Evolutionary conservation across 129 eudicot species (phyloP).

Genomic region (Flaveria bidentis): DNA sequence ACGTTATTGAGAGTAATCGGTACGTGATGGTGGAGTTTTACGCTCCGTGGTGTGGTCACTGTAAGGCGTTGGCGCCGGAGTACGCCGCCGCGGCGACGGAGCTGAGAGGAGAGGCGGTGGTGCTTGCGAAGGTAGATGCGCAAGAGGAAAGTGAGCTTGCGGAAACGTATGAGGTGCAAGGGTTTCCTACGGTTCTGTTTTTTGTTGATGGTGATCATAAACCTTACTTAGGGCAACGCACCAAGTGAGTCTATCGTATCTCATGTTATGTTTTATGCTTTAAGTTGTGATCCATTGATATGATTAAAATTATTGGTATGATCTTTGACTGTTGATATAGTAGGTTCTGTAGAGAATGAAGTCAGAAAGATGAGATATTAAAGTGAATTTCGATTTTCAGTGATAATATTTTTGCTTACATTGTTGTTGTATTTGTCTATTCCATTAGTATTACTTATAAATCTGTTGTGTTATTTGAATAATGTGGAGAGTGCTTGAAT

Average conservation of each 20-base stretch:
- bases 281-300: neutral
- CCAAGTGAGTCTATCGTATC: constrained; percentile 51
- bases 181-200: constrained; percentile 75
- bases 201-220: constrained; percentile 80
- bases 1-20: constrained; percentile 53
- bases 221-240: constrained; percentile 70
- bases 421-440: neutral
- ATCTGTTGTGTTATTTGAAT: no score
- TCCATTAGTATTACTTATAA: no score
- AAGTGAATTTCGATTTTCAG: neutral
- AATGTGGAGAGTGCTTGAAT: neutral
- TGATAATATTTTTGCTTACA: neutral
- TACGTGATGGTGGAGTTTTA: constrained; percentile 95
- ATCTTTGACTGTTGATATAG: neutral
- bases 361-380: neutral
- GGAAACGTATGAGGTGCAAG: constrained; percentile 74
- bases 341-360: constrained; percentile 12
- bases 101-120: constrained; percentile 57
- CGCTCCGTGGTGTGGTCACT: constrained; percentile 98
- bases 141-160: constrained; percentile 77
- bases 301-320: neutral
- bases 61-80: constrained; percentile 86
- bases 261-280: no score
- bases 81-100: constrained; percentile 93
- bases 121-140: constrained; percentile 86